Percentiles rank a stretch among this genome's conserved stretches.
phyloP scores from a whole-genome alignment of 768 basidiomycete species.

The Sistotremastrum niveocremeum region DNA sequence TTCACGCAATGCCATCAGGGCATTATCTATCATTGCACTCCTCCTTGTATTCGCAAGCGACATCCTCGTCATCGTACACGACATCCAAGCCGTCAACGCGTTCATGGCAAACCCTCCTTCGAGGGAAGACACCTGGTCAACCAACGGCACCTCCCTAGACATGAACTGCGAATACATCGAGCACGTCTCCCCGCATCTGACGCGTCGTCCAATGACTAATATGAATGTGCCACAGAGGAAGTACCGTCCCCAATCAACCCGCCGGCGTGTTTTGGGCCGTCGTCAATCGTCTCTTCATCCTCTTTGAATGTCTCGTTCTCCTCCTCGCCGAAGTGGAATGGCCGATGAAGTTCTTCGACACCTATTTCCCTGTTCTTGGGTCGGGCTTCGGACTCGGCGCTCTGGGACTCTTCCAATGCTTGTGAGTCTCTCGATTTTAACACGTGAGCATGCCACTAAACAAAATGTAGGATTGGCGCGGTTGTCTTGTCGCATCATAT shows the following conservation, averaged over 20 bases:
- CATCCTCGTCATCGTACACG: slow-evolving; percentile 57
- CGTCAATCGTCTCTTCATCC: slow-evolving; percentile 74
- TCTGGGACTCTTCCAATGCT: slow-evolving; percentile 75
- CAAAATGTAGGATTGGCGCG: slow-evolving; percentile 29
- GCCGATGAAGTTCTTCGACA: slow-evolving; percentile 65
- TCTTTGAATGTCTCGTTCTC: slow-evolving; percentile 71
- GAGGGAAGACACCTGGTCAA: slow-evolving; percentile 6
- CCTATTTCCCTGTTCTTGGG: slow-evolving; percentile 80
- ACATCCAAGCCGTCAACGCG: slow-evolving; percentile 61
- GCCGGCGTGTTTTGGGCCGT: slow-evolving; percentile 90
- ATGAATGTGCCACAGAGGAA: slow-evolving; percentile 29
- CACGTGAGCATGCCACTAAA: no score
- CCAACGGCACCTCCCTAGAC: slow-evolving; percentile 17
- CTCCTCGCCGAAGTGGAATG: slow-evolving; percentile 75
- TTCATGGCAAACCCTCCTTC: slow-evolving; percentile 25
- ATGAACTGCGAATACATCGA: slow-evolving; percentile 65
- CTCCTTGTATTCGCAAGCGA: slow-evolving; percentile 71
- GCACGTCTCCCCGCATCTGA: slow-evolving; percentile 25
- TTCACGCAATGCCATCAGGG: slow-evolving; percentile 64
- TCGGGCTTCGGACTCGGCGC: slow-evolving; percentile 75
- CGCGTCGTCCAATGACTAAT: slow-evolving; percentile 1
- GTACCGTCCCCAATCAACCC: slow-evolving; percentile 83
- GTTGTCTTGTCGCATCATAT: slow-evolving; percentile 47
- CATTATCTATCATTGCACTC: slow-evolving; percentile 66
- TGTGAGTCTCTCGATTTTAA: slow-evolving; percentile 32